These are phyloP conservation scores for Isabelozyma pseudorhagii DNA, from an alignment of 805 yeast species.

Conservation along the genomic window DNA sequence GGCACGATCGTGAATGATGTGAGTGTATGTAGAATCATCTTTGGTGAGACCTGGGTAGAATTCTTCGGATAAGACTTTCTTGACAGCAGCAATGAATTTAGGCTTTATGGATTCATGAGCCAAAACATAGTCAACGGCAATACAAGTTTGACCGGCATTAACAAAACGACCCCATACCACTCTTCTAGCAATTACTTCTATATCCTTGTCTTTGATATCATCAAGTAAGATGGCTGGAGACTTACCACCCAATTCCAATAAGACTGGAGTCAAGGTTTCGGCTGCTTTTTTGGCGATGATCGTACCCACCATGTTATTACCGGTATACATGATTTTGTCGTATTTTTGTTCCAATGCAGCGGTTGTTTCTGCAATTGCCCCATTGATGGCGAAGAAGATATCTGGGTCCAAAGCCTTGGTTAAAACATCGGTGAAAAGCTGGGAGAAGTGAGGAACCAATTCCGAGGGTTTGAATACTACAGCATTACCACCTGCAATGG, in stretches of 20 bases:
- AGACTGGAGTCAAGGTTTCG: slow-evolving; percentile 74
- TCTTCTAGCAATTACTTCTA: slow-evolving; percentile 52
- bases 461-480: slow-evolving; percentile 79
- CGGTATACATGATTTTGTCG: slow-evolving; percentile 86
- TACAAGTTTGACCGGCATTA: slow-evolving; percentile 90
- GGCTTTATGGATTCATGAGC: slow-evolving; percentile 60
- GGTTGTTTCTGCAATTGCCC: slow-evolving; percentile 65
- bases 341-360: slow-evolving; percentile 58
- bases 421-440: slow-evolving; percentile 54
- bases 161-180: slow-evolving; percentile 73
- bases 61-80: slow-evolving; percentile 37
- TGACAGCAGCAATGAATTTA: slow-evolving; percentile 43
- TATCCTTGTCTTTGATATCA: slow-evolving; percentile 40
- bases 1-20: slow-evolving; percentile 56
- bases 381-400: slow-evolving; percentile 64
- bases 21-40: slow-evolving; percentile 42
- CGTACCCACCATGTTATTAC: slow-evolving; percentile 71
- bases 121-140: slow-evolving; percentile 79
- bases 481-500: slow-evolving; percentile 82
- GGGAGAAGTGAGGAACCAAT: slow-evolving; percentile 58
- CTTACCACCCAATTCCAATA: slow-evolving; percentile 90
- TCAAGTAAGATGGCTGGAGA: slow-evolving; percentile 75
- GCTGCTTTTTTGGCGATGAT: slow-evolving; percentile 80
- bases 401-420: slow-evolving; percentile 51
- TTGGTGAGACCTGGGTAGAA: slow-evolving; percentile 41